These are phyloP conservation scores for Rhodosorus marinus DNA, from an alignment of 23 red algal species.

Conservation along the genomic window DNA sequence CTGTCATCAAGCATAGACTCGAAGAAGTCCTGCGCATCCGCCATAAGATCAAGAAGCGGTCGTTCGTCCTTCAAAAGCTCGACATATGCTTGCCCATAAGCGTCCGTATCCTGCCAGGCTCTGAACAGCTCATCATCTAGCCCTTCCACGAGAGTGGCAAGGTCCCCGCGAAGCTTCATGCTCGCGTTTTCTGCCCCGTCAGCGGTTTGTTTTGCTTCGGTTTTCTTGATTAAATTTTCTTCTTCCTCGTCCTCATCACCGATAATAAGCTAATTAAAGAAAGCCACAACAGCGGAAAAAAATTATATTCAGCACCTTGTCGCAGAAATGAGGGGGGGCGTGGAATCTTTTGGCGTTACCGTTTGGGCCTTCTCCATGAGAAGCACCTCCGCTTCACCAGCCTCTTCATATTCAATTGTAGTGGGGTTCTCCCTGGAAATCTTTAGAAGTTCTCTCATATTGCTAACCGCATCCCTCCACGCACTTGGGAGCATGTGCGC, in stretches of 20 bases:
- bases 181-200: conserved; percentile 26
- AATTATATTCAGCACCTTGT: too few species aligned
- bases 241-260: too few species aligned
- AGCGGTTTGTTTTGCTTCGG: too few species aligned
- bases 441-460: conserved; percentile 30
- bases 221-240: too few species aligned
- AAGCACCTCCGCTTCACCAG: conserved; percentile 20
- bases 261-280: too few species aligned
- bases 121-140: conserved; percentile 84
- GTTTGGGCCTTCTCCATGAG: conserved; percentile 8
- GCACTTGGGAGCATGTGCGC: conserved; percentile 47
- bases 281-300: too few species aligned
- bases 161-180: conserved; percentile 65
- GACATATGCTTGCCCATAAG: conserved; percentile 79
- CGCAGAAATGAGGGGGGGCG: too few species aligned
- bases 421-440: conserved; percentile 43
- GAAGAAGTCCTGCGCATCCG: conserved; percentile 51
- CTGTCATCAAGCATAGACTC: conserved; percentile 20
- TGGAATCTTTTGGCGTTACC: background rate
- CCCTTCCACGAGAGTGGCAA: conserved; percentile 72
- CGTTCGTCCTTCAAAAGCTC: conserved; percentile 73
- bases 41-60: conserved; percentile 32
- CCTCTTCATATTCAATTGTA: conserved; percentile 56
- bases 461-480: conserved; percentile 36
- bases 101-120: conserved; percentile 77